These are phyloP conservation scores for Lichina pygmaea DNA, from an alignment of 495 filamentous ascomycete genomes.

Conservation along the genomic window DNA sequence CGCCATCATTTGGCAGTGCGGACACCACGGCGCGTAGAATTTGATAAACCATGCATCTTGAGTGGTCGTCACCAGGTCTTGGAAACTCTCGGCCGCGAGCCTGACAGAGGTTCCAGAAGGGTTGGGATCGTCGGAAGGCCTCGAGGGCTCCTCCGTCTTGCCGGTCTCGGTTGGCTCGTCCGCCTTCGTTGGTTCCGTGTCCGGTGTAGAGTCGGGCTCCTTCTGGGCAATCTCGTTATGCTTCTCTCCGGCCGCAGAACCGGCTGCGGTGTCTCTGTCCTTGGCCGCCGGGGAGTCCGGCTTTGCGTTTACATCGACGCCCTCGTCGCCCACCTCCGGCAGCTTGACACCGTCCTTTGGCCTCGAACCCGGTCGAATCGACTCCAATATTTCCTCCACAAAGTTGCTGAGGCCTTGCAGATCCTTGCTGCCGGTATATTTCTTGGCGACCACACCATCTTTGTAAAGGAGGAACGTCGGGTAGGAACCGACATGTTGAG, in stretches of 20 bases:
- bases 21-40: constrained; percentile 94
- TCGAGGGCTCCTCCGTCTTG: constrained; percentile 13
- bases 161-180: constrained; percentile 1
- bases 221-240: constrained; percentile 15
- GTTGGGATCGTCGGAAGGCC: constrained; percentile 33
- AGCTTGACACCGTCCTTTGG: constrained; percentile 31
- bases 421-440: constrained; percentile 27
- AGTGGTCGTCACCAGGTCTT: constrained; percentile 58
- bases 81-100: constrained; percentile 66
- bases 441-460: constrained; percentile 40
- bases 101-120: constrained; percentile 42
- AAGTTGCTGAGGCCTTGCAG: constrained; percentile 34
- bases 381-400: constrained; percentile 54
- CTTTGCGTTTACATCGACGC: constrained; percentile 19
- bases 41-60: constrained; percentile 95
- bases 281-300: constrained; percentile 20
- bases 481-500: constrained; percentile 33
- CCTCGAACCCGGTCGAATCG: constrained; percentile 52
- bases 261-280: constrained; percentile 21
- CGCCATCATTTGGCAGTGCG: constrained; percentile 76
- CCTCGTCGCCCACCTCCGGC: constrained; percentile 28
- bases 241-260: constrained; percentile 18
- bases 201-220: constrained; percentile 1
- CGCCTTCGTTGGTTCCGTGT: constrained; percentile 1
- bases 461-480: constrained; percentile 66